phyloP scores from a whole-genome alignment of 345 rosid species.

The Dipteronia sinensis region DNA sequence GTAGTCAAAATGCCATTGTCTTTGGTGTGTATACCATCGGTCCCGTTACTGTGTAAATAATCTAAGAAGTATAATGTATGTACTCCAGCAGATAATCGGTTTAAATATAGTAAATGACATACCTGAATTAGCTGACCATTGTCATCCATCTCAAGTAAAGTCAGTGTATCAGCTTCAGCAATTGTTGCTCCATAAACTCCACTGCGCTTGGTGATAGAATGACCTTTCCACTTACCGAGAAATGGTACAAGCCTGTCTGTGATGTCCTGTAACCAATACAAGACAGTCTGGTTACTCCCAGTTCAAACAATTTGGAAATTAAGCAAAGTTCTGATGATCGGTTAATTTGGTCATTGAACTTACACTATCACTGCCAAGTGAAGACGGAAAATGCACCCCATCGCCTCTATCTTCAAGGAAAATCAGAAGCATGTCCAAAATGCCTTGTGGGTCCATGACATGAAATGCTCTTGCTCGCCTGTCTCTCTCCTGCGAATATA shows the following conservation, averaged over 20 bases:
- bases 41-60: neutral
- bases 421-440: constrained; percentile 78
- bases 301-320: constrained; percentile 1
- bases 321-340: neutral
- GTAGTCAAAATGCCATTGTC: neutral
- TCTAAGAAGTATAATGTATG: constrained; percentile 2
- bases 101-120: constrained; percentile 25
- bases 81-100: neutral
- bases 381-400: constrained; percentile 44
- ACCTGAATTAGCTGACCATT: constrained; percentile 73
- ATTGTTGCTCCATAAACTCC: constrained; percentile 92
- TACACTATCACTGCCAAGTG: constrained; percentile 47
- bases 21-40: neutral
- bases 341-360: constrained; percentile 14
- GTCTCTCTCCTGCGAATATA: constrained; percentile 69
- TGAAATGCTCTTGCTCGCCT: constrained; percentile 87
- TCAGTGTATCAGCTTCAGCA: constrained; percentile 62
- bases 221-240: constrained; percentile 93
- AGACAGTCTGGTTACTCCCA: constrained; percentile 1
- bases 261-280: constrained; percentile 44
- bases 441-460: constrained; percentile 81
- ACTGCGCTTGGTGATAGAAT: constrained; percentile 74
- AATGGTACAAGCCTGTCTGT: constrained; percentile 57
- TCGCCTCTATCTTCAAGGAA: constrained; percentile 80
- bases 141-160: constrained; percentile 66